phyloP scores from a whole-genome alignment of 495 filamentous ascomycete genomes.

The Cairneyella variabilis region DNA sequence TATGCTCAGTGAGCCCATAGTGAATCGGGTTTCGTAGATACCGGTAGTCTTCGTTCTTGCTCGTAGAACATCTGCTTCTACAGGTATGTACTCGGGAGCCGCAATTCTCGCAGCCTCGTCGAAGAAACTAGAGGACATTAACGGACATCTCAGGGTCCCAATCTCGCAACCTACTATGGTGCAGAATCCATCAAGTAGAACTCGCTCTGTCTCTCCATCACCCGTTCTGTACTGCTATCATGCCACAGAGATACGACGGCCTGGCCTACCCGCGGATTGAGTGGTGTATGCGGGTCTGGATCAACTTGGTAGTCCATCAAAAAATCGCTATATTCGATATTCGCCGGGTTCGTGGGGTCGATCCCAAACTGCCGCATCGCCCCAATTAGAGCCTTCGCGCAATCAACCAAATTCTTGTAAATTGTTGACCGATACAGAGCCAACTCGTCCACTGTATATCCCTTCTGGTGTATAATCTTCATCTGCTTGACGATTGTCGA shows the following conservation, averaged over 20 bases:
- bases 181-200: conserved; percentile 99
- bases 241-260: conserved; percentile 87
- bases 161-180: conserved; percentile 71
- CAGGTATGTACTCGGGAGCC: conserved; percentile 79
- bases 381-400: conserved; percentile 83
- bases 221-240: conserved; percentile 75
- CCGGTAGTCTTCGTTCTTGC: conserved; percentile 98
- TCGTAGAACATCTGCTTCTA: conserved; percentile 88
- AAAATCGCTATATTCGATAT: conserved; percentile 70
- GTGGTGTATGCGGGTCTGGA: conserved; percentile 75
- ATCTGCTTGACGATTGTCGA: conserved; percentile 99
- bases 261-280: conserved; percentile 74
- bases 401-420: conserved; percentile 97
- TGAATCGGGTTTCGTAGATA: conserved; percentile 97
- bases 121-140: conserved; percentile 69
- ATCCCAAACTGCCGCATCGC: conserved; percentile 88
- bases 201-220: conserved; percentile 93
- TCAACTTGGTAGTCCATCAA: conserved; percentile 85
- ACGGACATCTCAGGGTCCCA: background rate
- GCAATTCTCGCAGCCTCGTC: conserved; percentile 87
- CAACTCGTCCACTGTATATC: conserved; percentile 88
- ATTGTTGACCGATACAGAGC: conserved; percentile 90
- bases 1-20: conserved; percentile 97
- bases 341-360: conserved; percentile 64
- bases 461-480: conserved; percentile 99